Conservation (phyloP, 306 rosid species). For the Macrotyloma uniflorum region DNA sequence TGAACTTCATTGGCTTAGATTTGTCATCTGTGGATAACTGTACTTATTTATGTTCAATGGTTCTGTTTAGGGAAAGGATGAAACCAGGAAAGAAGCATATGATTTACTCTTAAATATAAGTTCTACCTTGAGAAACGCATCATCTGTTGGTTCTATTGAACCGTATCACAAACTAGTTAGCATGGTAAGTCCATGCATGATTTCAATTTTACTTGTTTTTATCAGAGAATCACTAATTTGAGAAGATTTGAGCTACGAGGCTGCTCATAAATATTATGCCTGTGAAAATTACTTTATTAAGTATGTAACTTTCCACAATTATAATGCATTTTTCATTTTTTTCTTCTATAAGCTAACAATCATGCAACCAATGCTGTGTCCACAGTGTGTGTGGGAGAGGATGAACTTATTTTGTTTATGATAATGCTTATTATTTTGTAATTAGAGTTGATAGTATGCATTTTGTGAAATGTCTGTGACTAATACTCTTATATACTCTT, state of each 20-base stretch:
- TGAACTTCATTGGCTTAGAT: conserved; percentile 26
- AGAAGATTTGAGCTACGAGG: background rate
- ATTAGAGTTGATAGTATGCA: conserved; percentile 24
- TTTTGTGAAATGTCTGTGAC: conserved; percentile 34
- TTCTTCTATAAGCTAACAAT: conserved; percentile 3
- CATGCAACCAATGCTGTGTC: conserved; percentile 12
- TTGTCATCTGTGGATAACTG: background rate
- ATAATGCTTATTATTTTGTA: background rate
- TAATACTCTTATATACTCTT: background rate
- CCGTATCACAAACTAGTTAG: conserved; percentile 70
- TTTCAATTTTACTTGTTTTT: conserved; percentile 23
- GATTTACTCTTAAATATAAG: conserved; percentile 70
- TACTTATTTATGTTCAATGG: conserved; percentile 32
- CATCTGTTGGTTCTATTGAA: conserved; percentile 49
- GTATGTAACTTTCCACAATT: conserved; percentile 14
- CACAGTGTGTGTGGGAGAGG: background rate
- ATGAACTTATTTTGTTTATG: conserved; percentile 1
- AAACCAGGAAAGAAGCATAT: conserved; percentile 78
- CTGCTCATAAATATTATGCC: conserved; percentile 7
- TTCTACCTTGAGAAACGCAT: conserved; percentile 62
- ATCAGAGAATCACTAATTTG: background rate
- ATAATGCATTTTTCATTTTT: background rate
- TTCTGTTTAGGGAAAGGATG: conserved; percentile 67
- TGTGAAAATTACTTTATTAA: background rate
- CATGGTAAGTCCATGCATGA: conserved; percentile 65